Base-by-base conservation (phyloP, 2,329 filamentous ascomycete genomes). In the Lithohypha guttulata region DNA sequence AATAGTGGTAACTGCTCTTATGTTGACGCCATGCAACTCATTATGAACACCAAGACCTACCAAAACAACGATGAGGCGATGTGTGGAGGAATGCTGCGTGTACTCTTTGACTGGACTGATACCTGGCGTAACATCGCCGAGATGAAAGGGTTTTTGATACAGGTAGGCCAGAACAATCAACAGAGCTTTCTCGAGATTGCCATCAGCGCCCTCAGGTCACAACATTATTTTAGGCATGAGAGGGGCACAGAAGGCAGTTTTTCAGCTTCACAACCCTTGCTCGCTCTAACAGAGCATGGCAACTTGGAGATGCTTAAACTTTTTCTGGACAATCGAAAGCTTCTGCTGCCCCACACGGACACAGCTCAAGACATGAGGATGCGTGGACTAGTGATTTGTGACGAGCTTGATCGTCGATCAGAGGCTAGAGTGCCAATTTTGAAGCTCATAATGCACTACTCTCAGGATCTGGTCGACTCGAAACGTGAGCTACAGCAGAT, bases 161-260 rank as follows among this genome's bases (percentile, higher is more conserved):
- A 18, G 13, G 19, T 39, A 3, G 35, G 35, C 26, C 15, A 39
- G 18, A 10, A n/a, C 6, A 39, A 39, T 14, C 14, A 13, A 23
- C 26, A 31, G 18, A 7, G 15, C 15, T 7, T 28, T 11, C 27
- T 39, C 4, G 22, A 39, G 13, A n/a, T 28, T 4, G 19, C 18
- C 2, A 19, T 39, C 10, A 27, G 31, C 5, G 13, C 17, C 4
- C 20, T 39, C 13, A 39, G 20, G 26, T 17, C n/a, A 5, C 35
- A 39, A 14, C 35, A 39, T 31, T 31, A 18, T 13, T 39, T 39
- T 22, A n/a, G 35, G 18, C 35, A 39, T 14, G 35, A 39, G 18
- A n/a, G 35, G 8, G 35, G 35, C n/a, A 19, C 13, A 23, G 27
- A 30, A 30, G 35, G 35, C 13, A 19, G n/a, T 6, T 39, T 30